Percentiles rank a stretch among this genome's conserved stretches.
phyloP scores from a whole-genome alignment of 805 yeast species.

The Lachancea fermentati region DNA sequence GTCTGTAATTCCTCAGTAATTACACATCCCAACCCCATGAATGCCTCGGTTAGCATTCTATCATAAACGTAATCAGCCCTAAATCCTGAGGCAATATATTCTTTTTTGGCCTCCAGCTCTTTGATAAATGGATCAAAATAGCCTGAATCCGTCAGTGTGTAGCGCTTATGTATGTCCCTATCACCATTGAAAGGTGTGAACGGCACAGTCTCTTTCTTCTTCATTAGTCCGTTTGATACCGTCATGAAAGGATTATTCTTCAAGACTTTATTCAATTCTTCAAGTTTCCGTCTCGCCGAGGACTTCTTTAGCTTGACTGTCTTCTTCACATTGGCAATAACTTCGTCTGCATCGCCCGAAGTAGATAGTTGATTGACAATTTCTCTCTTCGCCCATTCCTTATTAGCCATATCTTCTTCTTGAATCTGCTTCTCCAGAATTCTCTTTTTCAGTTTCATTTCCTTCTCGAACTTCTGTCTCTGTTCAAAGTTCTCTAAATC shows the following conservation, averaged over 20 bases:
- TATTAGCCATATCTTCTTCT: constrained; percentile 51
- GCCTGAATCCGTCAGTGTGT: constrained; percentile 35
- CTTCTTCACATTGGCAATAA: constrained; percentile 47
- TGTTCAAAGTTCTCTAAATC: constrained; percentile 61
- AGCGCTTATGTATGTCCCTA: constrained; percentile 51
- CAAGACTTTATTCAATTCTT: constrained; percentile 36
- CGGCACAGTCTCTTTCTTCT: constrained; percentile 45
- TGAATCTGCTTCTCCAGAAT: constrained; percentile 59
- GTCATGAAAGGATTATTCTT: constrained; percentile 33
- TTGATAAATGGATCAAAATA: constrained; percentile 64
- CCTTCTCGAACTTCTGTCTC: constrained; percentile 64
- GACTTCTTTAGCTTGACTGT: constrained; percentile 54
- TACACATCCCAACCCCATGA: constrained; percentile 80
- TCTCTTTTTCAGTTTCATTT: constrained; percentile 46
- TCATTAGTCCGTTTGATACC: constrained; percentile 23
- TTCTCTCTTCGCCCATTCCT: constrained; percentile 50
- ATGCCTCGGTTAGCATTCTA: constrained; percentile 80
- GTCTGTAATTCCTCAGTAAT: constrained; percentile 54
- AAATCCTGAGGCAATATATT: constrained; percentile 83
- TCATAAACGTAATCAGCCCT: constrained; percentile 61
- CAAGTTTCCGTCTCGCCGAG: constrained; percentile 51
- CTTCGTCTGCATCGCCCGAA: constrained; percentile 39
- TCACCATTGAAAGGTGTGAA: constrained; percentile 96
- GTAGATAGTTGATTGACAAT: constrained; percentile 48
- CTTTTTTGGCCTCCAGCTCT: constrained; percentile 48